phyloP scores from a whole-genome alignment of 2,329 filamentous ascomycete genomes.

The Cladosporium sp. region DNA sequence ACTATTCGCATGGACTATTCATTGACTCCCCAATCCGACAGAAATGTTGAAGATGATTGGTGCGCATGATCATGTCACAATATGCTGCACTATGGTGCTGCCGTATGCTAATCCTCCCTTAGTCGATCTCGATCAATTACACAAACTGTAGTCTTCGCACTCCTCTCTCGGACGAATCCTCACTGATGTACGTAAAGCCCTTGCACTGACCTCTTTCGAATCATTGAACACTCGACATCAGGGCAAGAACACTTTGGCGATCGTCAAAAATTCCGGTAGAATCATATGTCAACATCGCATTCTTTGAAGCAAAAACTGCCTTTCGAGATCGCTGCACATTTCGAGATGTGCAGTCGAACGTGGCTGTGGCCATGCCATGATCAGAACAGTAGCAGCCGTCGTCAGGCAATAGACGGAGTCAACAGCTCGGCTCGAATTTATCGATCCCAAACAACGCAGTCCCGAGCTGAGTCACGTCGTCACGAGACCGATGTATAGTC shows the following conservation, averaged over 20 bases:
- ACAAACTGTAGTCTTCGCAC: neutral
- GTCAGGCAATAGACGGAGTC: neutral
- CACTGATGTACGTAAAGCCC: constrained; percentile 82
- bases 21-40: neutral
- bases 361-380: neutral
- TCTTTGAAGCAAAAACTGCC: neutral
- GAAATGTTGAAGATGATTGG: neutral
- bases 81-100: neutral
- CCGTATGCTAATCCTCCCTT: neutral
- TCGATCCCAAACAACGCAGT: neutral
- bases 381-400: neutral
- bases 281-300: neutral
- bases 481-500: neutral
- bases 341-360: neutral
- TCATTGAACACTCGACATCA: neutral
- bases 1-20: neutral
- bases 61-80: neutral
- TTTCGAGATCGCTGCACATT: neutral
- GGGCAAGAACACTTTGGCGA: neutral
- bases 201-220: constrained; percentile 61
- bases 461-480: neutral
- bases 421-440: no score
- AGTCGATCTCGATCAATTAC: neutral
- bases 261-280: no score
- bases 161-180: constrained; percentile 57